Percentiles rank a stretch among this genome's conserved stretches.
Conservation (phyloP, 176 grass and related monocot genomes). For the Avena sativa region DNA sequence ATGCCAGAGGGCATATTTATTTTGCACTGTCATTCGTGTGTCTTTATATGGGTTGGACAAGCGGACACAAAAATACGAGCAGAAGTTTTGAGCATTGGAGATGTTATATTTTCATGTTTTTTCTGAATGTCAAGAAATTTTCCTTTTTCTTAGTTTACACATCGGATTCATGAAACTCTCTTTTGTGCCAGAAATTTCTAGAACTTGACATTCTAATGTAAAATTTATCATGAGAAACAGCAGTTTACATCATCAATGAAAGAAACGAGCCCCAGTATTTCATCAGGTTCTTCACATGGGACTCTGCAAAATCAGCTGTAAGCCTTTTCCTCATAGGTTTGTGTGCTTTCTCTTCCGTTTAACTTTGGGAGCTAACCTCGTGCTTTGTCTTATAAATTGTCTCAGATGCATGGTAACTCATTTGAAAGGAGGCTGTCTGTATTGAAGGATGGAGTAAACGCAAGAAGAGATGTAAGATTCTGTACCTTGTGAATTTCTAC, state of each 20-base stretch:
- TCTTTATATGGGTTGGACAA: conserved; percentile 87
- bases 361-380: conserved; percentile 15
- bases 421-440: conserved; percentile 92
- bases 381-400: conserved; percentile 45
- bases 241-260: conserved; percentile 84
- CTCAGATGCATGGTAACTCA: conserved; percentile 98
- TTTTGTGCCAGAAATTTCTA: conserved; percentile 79
- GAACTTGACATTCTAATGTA: conserved; percentile 94
- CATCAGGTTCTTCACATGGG: conserved; percentile 95
- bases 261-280: conserved; percentile 90
- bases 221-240: conserved; percentile 74
- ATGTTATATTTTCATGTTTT: conserved; percentile 34
- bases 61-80: conserved; percentile 72
- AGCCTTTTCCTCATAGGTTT: conserved; percentile 45
- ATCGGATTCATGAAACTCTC: conserved; percentile 4
- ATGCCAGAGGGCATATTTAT: conserved; percentile 97
- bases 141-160: background rate
- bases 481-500: conserved; percentile 21
- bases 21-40: conserved; percentile 84
- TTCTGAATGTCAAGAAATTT: conserved; percentile 15
- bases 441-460: conserved; percentile 81
- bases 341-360: conserved; percentile 28
- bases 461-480: conserved; percentile 78
- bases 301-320: conserved; percentile 94
- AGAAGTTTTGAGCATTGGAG: conserved; percentile 88